Evolutionary conservation across 108 stramenopile species (phyloP).

Genomic region (Pseudonitzschia multiseries): DNA sequence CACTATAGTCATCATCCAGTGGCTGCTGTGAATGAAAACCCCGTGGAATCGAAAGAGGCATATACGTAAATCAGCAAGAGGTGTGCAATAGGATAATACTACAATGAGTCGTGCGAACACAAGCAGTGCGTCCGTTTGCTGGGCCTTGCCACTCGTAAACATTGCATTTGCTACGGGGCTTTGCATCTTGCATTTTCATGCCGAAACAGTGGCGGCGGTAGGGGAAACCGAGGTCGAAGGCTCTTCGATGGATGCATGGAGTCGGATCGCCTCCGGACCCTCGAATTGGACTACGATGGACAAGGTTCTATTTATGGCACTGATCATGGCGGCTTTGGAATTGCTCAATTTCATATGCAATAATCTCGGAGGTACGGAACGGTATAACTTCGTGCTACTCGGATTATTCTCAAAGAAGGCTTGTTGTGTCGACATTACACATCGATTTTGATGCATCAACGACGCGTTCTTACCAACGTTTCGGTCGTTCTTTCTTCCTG

Average conservation of each 20-base stretch:
- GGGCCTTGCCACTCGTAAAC: constrained; percentile 10
- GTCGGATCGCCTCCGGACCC: constrained; percentile 24
- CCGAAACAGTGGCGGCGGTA: not conserved
- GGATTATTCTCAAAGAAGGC: not conserved
- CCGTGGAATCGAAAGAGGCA: no score
- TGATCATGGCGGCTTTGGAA: constrained; percentile 41
- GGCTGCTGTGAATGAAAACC: no score
- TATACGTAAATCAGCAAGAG: no score
- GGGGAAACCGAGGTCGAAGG: not conserved
- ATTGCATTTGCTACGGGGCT: constrained; percentile 8
- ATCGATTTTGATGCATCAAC: not conserved
- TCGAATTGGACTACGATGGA: constrained; percentile 30
- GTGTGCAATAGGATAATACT: no score
- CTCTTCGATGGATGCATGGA: not conserved
- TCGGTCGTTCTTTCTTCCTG: not conserved
- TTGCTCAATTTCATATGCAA: constrained; percentile 27
- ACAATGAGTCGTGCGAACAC: not conserved
- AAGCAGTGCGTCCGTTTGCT: not conserved
- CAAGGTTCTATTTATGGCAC: constrained; percentile 36
- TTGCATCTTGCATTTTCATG: constrained; percentile 21
- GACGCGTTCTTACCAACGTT: not conserved
- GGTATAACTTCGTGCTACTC: no score
- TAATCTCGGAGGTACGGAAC: constrained; percentile 32
- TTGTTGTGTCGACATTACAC: not conserved
- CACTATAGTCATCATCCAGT: no score